These are phyloP conservation scores for Tritrichomonas musculus DNA, from an alignment of 208 protist genomes.

Conservation along the genomic window DNA sequence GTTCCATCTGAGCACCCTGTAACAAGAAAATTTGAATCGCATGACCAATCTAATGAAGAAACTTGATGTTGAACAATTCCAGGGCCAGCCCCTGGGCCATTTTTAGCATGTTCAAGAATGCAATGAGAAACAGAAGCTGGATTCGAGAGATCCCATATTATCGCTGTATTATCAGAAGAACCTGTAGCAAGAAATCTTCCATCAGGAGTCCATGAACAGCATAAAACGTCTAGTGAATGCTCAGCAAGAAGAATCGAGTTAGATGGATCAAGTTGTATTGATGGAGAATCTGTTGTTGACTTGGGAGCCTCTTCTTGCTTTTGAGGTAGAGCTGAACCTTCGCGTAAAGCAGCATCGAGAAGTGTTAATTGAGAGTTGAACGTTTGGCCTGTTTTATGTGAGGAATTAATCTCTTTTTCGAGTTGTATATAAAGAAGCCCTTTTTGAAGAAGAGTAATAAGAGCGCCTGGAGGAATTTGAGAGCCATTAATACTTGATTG, in stretches of 20 bases:
- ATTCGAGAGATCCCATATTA: neutral
- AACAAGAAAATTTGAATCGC: neutral
- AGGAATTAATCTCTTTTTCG: neutral
- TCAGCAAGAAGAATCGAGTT: constrained; percentile 17
- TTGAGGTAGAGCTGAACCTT: neutral
- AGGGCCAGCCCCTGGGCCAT: neutral
- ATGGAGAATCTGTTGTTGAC: neutral
- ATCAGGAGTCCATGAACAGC: neutral
- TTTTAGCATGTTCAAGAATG: neutral
- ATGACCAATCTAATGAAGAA: neutral
- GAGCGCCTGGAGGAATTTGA: neutral
- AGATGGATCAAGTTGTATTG: neutral
- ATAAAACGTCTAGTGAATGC: neutral
- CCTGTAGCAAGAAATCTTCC: neutral
- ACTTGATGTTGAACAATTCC: neutral
- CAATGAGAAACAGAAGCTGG: neutral
- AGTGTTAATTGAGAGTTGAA: neutral
- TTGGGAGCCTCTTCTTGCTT: neutral
- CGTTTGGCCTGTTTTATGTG: neutral
- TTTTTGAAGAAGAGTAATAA: constrained; percentile 19
- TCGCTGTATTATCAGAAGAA: neutral
- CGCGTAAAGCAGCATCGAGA: neutral
- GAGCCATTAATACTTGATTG: neutral
- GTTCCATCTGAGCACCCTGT: neutral
- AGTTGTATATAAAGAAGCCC: constrained; percentile 28